Base-by-base conservation (phyloP, 2,329 filamentous ascomycete species). In the Aspergillus fijiensis region DNA sequence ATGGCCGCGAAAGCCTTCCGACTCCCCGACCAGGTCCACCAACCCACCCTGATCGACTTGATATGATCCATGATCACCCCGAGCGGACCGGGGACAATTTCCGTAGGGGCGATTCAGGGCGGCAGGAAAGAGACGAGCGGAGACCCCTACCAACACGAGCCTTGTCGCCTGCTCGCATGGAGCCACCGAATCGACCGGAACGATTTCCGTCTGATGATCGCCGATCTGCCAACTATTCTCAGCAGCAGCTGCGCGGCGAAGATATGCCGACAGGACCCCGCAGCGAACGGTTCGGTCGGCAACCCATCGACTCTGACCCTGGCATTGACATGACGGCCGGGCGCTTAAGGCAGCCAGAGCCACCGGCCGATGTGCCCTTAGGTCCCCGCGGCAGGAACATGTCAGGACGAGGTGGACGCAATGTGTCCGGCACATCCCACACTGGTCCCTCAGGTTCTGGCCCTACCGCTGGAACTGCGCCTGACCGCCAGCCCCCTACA, bases 181-280 rank as follows among this genome's bases (percentile, higher is more conserved):
- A 76, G 5, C 61, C 73, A 23, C 72, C 71, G 11, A 72, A 59
- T 59, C 74, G 75, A 4, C 70, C 70, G 14, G 78, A 80, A 49
- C 70, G 76, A 14, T 73, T 74, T 49, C 68, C 69, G n/a, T 61
- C 69, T 21, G 72, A 76, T 55, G 75, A 76, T 54, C 74, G 74
- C 54, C 70, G 75, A 57, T 57, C 69, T 52, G 60, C 61, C n/a
- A 70, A 64, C 50, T 70, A 73, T 39, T 29, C 63, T 27, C 64
- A 65, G 27, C 50, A 63, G 14, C 64, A 68, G 58, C 59, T 70
- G 49, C 74, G 71, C 42, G 77, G 76, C 63, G 82, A 80, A 16
- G 76, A 78, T 52, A 76, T 83, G 49, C 85, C 84, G 5, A 81
- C 80, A 21, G 84, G 83, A 16, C 84, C 84, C 56, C 80, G 83